Percentiles rank a stretch among this genome's conserved stretches.
These are phyloP conservation scores for Nadsonia commutata DNA, from an alignment of 1,139 yeast genomes.

Conservation along the genomic window DNA sequence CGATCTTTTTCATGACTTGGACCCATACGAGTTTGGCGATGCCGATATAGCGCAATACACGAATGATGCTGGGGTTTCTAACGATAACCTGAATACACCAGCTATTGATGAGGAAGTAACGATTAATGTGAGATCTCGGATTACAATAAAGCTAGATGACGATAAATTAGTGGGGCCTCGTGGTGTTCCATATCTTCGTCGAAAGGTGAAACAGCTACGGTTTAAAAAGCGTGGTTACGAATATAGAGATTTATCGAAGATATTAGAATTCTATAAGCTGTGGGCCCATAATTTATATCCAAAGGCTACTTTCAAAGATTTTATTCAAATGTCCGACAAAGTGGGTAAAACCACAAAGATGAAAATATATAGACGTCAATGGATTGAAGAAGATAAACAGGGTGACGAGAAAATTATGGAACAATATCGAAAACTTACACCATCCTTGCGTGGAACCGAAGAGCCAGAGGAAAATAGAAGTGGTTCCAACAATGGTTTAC, in stretches of 20 bases:
- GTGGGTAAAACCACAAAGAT: constrained; percentile 15
- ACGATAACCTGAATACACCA: no score
- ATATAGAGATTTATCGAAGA: constrained; percentile 30
- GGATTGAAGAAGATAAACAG: not conserved
- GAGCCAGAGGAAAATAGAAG: not conserved
- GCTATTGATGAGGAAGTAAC: not conserved
- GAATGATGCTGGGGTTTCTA: no score
- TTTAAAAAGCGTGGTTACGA: constrained; percentile 27
- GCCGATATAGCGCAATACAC: no score
- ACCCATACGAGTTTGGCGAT: not conserved
- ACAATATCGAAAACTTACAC: not conserved
- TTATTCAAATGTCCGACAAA: constrained; percentile 21
- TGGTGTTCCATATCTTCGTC: not conserved
- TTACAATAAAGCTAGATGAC: constrained; percentile 20
- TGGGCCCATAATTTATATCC: constrained; percentile 82
- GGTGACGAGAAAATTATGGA: not conserved
- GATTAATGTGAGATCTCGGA: not conserved
- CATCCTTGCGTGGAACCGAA: not conserved
- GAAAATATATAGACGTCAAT: not conserved
- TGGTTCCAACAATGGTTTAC: not conserved
- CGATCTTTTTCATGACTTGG: not conserved
- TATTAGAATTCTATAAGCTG: constrained; percentile 56
- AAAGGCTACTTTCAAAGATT: constrained; percentile 61
- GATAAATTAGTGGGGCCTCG: constrained; percentile 18
- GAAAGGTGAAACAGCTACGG: constrained; percentile 11